Evolutionary conservation across 805 yeast genomes (phyloP), one percentile per base, ranked within the genome.

Genomic region (Yamadazyma endophytica): DNA sequence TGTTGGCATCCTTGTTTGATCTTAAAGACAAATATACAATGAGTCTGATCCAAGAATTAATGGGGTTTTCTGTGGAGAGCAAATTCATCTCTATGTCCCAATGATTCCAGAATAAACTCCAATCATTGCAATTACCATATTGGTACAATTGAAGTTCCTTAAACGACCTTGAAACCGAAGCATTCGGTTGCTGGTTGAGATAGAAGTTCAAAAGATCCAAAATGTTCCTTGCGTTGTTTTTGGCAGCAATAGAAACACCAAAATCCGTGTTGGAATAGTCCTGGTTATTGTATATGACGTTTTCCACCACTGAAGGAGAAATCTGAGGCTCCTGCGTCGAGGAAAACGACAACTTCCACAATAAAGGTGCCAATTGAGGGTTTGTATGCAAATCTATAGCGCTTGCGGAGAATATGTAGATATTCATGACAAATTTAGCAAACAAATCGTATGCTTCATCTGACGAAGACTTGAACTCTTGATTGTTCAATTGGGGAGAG

Each of bases 101-200:
- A 28, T 56, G 49, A 7, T 36, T 33, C 72, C 72, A 65, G 44
- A 65, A 65, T 26, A 43, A 32, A 3, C 33, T 34, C 69, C 70
- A 65, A 19, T 58, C 47, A 8, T 56, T 55, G 9, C 64, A 53
- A 31, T 61, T 63, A 3, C 70, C 72, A 33, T 57, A 61, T 1
- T 60, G 50, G 29, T 52, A 53, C 24, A 65, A 49, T 5, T 54
- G 40, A n/a, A 59, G 45, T 33, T 65, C 70, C 21, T 49, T 44
- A 24, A 60, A 48, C 9, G 57, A 47, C 4, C 39, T 44, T 36
- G 31, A 36, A 15, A 32, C 17, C 17, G 21, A 19, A 13, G 13
- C 20, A 13, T 34, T 27, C 9, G 27, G 9, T n/a, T 29, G n/a
- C 17, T 20, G 24, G 4, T 16, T 15, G 5, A 35, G 8, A 35